Percentiles rank a stretch among this genome's conserved stretches.
Evolutionary conservation across 805 yeast genomes (phyloP).

Genomic region (Candida maris): DNA sequence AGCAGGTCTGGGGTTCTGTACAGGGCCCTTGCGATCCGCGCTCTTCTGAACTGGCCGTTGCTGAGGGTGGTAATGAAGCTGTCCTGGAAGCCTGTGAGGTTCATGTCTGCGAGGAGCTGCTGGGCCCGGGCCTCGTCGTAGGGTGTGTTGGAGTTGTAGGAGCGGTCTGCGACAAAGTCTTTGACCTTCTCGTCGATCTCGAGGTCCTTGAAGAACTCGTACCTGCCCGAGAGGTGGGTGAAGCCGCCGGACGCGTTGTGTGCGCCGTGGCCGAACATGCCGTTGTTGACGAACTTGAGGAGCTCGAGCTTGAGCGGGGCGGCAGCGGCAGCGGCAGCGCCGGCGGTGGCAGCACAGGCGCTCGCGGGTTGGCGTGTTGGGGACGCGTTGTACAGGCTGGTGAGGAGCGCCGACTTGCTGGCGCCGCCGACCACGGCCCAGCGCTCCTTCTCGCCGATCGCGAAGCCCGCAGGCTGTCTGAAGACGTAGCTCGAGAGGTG

Average conservation of each 20-base stretch:
- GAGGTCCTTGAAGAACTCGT: conserved; percentile 76
- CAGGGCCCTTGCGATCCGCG: conserved; percentile 76
- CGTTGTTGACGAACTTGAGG: conserved; percentile 35
- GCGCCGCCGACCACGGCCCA: conserved; percentile 56
- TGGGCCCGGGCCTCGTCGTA: conserved; percentile 37
- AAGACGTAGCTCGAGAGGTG: conserved; percentile 27
- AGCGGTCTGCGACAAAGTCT: conserved; percentile 54
- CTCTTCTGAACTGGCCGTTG: conserved; percentile 92
- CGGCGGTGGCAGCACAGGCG: background rate
- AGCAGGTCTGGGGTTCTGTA: conserved; percentile 61
- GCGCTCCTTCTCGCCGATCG: conserved; percentile 36
- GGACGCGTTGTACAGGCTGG: background rate
- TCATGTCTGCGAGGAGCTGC: conserved; percentile 45
- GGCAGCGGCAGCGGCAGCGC: conserved; percentile 8
- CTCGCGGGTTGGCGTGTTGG: too few species aligned
- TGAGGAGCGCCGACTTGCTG: conserved; percentile 49
- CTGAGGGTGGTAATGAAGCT: conserved; percentile 85
- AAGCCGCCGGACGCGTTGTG: conserved; percentile 39
- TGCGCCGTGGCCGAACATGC: conserved; percentile 34
- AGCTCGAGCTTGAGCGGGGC: conserved; percentile 35
- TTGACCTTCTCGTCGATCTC: conserved; percentile 72
- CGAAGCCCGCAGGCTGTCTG: conserved; percentile 37
- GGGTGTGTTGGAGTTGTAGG: conserved; percentile 40
- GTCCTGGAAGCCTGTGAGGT: conserved; percentile 52
- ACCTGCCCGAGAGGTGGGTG: conserved; percentile 84